Conservation (phyloP, 2,329 filamentous ascomycete species). For the Verticillium nonalfalfae region DNA sequence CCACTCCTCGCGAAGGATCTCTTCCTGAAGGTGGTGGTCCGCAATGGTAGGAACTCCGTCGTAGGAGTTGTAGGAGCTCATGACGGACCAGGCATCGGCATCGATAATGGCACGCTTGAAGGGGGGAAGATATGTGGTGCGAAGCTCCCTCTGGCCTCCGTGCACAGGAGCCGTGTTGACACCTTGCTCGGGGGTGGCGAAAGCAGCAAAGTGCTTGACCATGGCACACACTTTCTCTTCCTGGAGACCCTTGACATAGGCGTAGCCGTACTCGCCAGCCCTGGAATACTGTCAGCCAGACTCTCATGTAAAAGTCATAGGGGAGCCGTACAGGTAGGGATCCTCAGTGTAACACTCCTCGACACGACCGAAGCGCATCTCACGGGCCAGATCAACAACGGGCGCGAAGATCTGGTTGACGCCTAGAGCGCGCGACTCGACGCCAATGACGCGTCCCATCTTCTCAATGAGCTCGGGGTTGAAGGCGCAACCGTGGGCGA, state of each 20-base stretch:
- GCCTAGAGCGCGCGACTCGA: conserved; percentile 60
- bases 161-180: conserved; percentile 59
- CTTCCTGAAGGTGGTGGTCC: conserved; percentile 58
- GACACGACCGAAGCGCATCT: conserved; percentile 65
- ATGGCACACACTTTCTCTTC: conserved; percentile 60
- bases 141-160: conserved; percentile 45
- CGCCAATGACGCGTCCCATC: conserved; percentile 60
- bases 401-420: conserved; percentile 71
- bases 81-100: conserved; percentile 59
- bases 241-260: conserved; percentile 53
- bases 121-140: conserved; percentile 49
- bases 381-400: conserved; percentile 63
- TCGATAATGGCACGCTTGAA: conserved; percentile 69
- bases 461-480: conserved; percentile 58
- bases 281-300: conserved; percentile 15
- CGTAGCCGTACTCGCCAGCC: conserved; percentile 60
- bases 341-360: conserved; percentile 72
- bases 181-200: conserved; percentile 63
- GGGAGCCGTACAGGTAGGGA: conserved; percentile 41
- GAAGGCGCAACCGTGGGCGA: conserved; percentile 65
- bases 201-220: conserved; percentile 71
- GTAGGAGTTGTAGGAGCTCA: conserved; percentile 71
- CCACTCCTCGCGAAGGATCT: conserved; percentile 67
- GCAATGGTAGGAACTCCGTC: conserved; percentile 65
- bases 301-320: conserved; percentile 6